Evolutionary conservation across 805 yeast species (phyloP).

Genomic region (Cyberlindnera amylophila): DNA sequence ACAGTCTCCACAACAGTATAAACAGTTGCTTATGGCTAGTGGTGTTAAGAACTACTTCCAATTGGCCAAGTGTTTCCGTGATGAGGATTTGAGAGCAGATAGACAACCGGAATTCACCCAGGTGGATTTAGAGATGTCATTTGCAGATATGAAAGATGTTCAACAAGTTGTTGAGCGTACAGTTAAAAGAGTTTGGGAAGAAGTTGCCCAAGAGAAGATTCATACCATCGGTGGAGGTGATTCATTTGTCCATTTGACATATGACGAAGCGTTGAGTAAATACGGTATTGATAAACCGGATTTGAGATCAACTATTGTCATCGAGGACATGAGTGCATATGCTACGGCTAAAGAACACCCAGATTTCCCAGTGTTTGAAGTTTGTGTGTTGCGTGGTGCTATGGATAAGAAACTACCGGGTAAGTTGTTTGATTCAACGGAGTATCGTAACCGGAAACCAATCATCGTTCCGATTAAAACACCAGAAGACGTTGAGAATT

Average conservation of each 20-base stretch:
- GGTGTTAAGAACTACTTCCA: constrained; percentile 87
- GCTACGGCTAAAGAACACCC: constrained; percentile 33
- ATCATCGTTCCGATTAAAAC: constrained; percentile 46
- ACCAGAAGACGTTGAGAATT: constrained; percentile 35
- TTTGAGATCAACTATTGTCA: constrained; percentile 54
- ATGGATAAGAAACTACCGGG: constrained; percentile 31
- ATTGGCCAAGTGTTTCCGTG: constrained; percentile 91
- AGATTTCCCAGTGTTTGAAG: constrained; percentile 70
- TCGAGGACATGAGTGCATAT: constrained; percentile 17
- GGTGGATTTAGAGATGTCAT: constrained; percentile 92
- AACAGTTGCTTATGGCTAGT: constrained; percentile 90
- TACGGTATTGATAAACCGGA: constrained; percentile 97
- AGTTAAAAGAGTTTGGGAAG: constrained; percentile 52
- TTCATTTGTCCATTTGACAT: constrained; percentile 50
- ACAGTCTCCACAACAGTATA: constrained; percentile 97
- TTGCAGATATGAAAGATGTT: constrained; percentile 66
- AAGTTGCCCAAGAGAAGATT: constrained; percentile 35
- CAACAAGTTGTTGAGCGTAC: constrained; percentile 57
- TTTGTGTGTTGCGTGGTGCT: constrained; percentile 55
- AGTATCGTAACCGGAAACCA: constrained; percentile 59
- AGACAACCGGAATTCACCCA: constrained; percentile 98
- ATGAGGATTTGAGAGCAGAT: constrained; percentile 91
- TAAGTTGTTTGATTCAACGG: constrained; percentile 35
- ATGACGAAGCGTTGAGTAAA: constrained; percentile 60
- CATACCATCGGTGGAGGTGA: constrained; percentile 20